Evolutionary conservation across 2,329 filamentous ascomycete genomes (phyloP), one percentile per base, ranked within the genome.

Genomic region (Hymenoscyphus infarciens): DNA sequence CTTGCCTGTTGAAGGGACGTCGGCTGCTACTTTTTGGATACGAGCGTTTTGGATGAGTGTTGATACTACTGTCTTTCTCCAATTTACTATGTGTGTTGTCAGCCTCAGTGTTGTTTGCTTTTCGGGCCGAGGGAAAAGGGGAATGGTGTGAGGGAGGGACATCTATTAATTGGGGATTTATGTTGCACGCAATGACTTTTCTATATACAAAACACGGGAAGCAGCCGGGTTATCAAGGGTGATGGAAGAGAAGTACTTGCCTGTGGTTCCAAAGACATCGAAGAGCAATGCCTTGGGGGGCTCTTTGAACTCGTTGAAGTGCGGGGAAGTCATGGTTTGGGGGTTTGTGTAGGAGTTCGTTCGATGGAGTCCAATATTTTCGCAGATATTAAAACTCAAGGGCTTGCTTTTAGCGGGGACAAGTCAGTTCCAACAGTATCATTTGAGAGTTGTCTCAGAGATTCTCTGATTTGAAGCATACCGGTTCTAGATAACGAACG

Each of bases 191-290:
- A 49, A 49, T 5, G 13, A 35, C 4, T 8, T 11, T 11, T 25
- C n/a, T 49, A 11, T 49, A 49, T 11, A 22, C 42, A 49, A 49
- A 49, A 49, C 42, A 25, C 19, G 5, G 2, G 5, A 49, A 11
- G 19, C 29, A 31, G 5, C 29, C 52, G 19, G 35, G 15, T 25
- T 35, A 22, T n/a, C 6, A 16, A 55, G 10, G 7, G 52, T 16
- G 11, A 16, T 1, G 2, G 8, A n/a, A 13, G 19, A 5, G 3
- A 27, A 19, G 31, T 11, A 63, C 67, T 60, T 57, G 68, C 90
- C 66, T 45, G 88, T 85, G 1, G 91, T 95, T 68, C 90, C 90
- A 74, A 93, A 92, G 69, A 92, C 83, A 76, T 92, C 89, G 71
- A 91, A 92, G 60, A 87, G 81, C 38, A 92, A 78, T 7, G 83